Conservation (phyloP, 225 moss, liverwort and hornwort species). For the Physcomitrellopsis africana region DNA sequence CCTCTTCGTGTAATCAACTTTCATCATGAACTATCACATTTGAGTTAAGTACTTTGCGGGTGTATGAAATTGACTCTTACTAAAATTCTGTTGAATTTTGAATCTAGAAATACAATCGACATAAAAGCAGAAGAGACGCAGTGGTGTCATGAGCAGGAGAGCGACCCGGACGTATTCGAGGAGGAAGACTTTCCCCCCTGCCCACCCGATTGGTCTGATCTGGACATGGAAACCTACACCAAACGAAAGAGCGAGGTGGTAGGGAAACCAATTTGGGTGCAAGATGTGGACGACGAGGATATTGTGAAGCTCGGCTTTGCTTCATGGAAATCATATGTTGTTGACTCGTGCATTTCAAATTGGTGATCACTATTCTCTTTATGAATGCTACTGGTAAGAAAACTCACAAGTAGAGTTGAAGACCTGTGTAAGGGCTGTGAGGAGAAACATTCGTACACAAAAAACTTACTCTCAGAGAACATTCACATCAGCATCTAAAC, state of each 20-base stretch:
- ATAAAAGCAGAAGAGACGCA: constrained; percentile 38
- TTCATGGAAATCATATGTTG: constrained; percentile 63
- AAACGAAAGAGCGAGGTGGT: constrained; percentile 53
- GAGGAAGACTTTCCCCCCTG: constrained; percentile 59
- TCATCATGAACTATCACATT: no score
- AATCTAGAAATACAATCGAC: constrained; percentile 41
- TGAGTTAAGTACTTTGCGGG: background rate
- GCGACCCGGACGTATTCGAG: constrained; percentile 58
- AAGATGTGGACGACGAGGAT: constrained; percentile 56
- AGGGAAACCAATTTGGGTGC: constrained; percentile 65
- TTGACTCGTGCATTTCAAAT: constrained; percentile 64
- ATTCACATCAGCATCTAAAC: no score
- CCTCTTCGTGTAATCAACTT: background rate
- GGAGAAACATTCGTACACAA: background rate
- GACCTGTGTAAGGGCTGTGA: no score
- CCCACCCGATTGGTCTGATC: constrained; percentile 62
- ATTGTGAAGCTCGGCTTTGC: constrained; percentile 51
- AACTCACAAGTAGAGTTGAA: background rate
- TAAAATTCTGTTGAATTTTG: background rate
- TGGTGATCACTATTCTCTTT: constrained; percentile 38
- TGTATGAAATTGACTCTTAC: background rate
- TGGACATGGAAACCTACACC: constrained; percentile 56
- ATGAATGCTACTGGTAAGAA: background rate
- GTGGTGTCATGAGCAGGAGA: constrained; percentile 48
- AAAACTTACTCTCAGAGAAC: no score